Evolutionary conservation across 768 basidiomycete species (phyloP), one percentile per base, ranked within the genome.

Genomic region (Amanita muscaria): DNA sequence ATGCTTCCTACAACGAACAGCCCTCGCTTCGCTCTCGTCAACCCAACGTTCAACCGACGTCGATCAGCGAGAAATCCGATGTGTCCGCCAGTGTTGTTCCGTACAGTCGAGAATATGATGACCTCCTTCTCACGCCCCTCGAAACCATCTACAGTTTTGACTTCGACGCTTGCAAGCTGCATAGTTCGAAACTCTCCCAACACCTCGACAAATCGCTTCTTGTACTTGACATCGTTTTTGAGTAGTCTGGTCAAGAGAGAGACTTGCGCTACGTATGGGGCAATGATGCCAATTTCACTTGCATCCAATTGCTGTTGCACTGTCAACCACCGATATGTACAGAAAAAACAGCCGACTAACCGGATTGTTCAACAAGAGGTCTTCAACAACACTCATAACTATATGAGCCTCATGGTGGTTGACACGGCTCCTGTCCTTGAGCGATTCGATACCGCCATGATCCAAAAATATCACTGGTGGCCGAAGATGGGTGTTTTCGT

Each of bases 61-160:
- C 80, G 70, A 64, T 96, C 91, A 16, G 83, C 88, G 18, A 96
- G 69, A 64, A 96, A 96, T 1, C 92, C 92, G 54, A 96, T 88
- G 46, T 77, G 69, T 8, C 89, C 88, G 1, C 62, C 64, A 2
- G 68, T 54, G 55, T 96, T 96, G 59, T 85, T 87, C 42, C 92
- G 73, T 39, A 92, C 90, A 3, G 90, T 92, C 32, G 87, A 89
- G 60, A 96, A 92, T 33, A 96, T 72, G 50, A 96, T 87, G 32
- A 94, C 79, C 23, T 89, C 84, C 65, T 94, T 94, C 66, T 96
- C 89, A 35, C 89, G 74, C 10, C 91, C 91, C 61, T 96, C 89
- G 59, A 93, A 96, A 15, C 91, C 91, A 54, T 96, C 91, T 11
- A 96, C 91, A 0, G 91, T 94, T 66, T 87, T 88, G 55, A 94